A percentile compares a stretch with the other conserved stretches of the same genome.
These are phyloP conservation scores for Penicillium cataractarum DNA, from an alignment of 495 filamentous ascomycete genomes.

Conservation along the genomic window DNA sequence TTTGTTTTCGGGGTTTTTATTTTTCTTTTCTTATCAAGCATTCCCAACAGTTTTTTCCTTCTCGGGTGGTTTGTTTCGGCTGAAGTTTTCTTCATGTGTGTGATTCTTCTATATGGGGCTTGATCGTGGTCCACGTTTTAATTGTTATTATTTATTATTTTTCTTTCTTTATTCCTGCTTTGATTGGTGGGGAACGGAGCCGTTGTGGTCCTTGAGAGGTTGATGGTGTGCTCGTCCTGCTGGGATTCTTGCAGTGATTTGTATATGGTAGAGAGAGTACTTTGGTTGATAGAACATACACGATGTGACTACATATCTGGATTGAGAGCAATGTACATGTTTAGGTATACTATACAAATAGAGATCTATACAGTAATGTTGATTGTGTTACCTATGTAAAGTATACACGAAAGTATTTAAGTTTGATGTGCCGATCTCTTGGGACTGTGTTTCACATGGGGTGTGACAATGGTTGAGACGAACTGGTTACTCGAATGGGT, in stretches of 20 bases:
- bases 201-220: no score
- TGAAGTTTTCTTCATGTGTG: neutral
- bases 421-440: neutral
- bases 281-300: slow-evolving; percentile 9
- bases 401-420: neutral
- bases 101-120: neutral
- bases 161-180: neutral
- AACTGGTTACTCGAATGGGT: slow-evolving; percentile 1
- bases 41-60: slow-evolving; percentile 1
- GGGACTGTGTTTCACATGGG: slow-evolving; percentile 2
- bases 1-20: neutral
- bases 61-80: neutral
- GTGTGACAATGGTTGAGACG: neutral
- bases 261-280: neutral
- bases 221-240: neutral
- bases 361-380: neutral
- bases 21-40: slow-evolving; percentile 6
- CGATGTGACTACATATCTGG: neutral
- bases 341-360: neutral
- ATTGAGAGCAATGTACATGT: neutral
- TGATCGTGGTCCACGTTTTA: neutral
- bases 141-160: neutral
- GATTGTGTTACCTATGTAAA: neutral
- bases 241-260: neutral
- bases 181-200: neutral